A percentile compares a stretch with the other conserved stretches of the same genome.
Conservation (phyloP, 345 rosid species). For the Rhodomyrtus tomentosa region DNA sequence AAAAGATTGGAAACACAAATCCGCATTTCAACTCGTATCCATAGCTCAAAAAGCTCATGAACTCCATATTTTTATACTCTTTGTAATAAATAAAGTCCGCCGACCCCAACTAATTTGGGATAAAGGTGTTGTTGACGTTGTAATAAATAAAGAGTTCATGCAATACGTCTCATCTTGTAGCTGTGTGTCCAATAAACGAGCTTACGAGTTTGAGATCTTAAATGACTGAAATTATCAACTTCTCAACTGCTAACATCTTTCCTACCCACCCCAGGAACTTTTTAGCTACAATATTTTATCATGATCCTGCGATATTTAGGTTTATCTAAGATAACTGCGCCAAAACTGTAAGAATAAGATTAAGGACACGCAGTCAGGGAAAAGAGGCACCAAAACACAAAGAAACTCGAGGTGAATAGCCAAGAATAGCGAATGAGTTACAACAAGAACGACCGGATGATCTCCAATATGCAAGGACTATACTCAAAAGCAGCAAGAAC, state of each 20-base stretch:
- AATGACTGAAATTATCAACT: background rate
- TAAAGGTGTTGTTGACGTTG: too few species aligned
- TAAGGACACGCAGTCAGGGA: background rate
- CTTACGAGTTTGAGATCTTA: background rate
- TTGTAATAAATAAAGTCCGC: too few species aligned
- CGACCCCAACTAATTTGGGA: too few species aligned
- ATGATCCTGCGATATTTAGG: background rate
- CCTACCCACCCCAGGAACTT: background rate
- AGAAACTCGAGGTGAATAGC: background rate
- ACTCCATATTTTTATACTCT: background rate
- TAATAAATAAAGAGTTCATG: background rate
- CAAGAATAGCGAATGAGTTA: background rate
- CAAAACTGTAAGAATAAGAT: background rate
- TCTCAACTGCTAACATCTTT: background rate
- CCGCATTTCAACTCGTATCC: background rate
- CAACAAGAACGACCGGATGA: background rate
- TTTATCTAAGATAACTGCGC: background rate
- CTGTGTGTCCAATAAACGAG: background rate
- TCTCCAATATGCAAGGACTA: background rate
- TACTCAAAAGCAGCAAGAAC: conserved; percentile 67
- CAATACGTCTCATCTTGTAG: background rate
- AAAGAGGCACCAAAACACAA: background rate
- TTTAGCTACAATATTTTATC: background rate
- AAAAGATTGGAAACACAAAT: background rate
- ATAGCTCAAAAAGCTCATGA: background rate